A percentile compares a stretch with the other conserved stretches of the same genome.
Conservation (phyloP, 345 rosid species). For the Limnanthes douglasii region DNA sequence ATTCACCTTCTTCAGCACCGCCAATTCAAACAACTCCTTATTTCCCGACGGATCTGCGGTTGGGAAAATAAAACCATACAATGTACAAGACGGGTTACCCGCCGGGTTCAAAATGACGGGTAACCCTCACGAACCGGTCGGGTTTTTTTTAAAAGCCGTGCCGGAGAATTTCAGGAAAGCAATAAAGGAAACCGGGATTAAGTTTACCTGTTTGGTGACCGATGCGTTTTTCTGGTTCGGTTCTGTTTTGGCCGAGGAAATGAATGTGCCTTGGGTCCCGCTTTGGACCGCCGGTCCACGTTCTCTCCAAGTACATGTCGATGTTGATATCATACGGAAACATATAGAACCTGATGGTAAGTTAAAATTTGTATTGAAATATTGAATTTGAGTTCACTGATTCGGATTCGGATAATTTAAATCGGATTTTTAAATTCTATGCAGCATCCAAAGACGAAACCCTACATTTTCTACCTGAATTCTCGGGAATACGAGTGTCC, state of each 20-base stretch:
- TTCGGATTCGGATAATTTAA: background rate
- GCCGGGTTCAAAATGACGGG: slow-evolving; percentile 11
- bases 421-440: background rate
- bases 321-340: slow-evolving; percentile 16
- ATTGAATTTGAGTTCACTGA: background rate
- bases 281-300: slow-evolving; percentile 36
- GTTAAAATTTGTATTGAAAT: background rate
- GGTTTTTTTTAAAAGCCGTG: slow-evolving; percentile 15
- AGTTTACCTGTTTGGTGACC: slow-evolving; percentile 19
- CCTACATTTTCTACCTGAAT: slow-evolving; percentile 24
- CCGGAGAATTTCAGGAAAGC: slow-evolving; percentile 22
- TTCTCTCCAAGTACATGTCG: slow-evolving; percentile 20
- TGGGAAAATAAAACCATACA: slow-evolving; percentile 9
- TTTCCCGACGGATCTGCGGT: slow-evolving; percentile 1
- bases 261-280: slow-evolving; percentile 35
- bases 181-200: slow-evolving; percentile 13
- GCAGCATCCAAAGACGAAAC: slow-evolving; percentile 14
- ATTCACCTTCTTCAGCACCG: slow-evolving; percentile 29
- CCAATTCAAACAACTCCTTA: slow-evolving; percentile 11
- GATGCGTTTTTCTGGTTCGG: slow-evolving; percentile 50
- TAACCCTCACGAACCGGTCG: slow-evolving; percentile 19
- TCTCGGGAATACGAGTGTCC: slow-evolving; percentile 10
- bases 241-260: slow-evolving; percentile 23
- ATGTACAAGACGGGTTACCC: slow-evolving; percentile 25
- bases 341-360: slow-evolving; percentile 12